Percentiles rank a stretch among this genome's conserved stretches.
Conservation (phyloP, 202 grass and related monocot species). For the Bolboschoenoplectus hybrid region DNA sequence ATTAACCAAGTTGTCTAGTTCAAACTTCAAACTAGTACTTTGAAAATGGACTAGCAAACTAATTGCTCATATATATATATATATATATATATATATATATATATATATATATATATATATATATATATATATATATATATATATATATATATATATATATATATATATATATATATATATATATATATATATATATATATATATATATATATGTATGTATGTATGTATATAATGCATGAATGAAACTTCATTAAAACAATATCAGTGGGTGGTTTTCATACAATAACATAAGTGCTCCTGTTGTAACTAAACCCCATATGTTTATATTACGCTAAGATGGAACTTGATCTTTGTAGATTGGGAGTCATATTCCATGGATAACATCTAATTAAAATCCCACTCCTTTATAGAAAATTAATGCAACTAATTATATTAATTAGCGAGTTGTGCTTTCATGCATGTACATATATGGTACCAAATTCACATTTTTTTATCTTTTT, state of each 20-base stretch:
- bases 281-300: not conserved
- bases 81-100: too few relatives aligned
- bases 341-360: not conserved
- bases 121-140: too few relatives aligned
- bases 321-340: not conserved
- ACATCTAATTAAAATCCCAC: not conserved
- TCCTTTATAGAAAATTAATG: not conserved
- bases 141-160: not conserved
- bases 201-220: too few relatives aligned
- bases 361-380: not conserved
- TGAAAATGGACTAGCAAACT: not conserved
- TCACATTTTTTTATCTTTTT: not conserved
- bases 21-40: not conserved
- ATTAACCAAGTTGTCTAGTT: not conserved
- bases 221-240: not conserved
- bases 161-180: not conserved
- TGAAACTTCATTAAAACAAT: slow-evolving; percentile 1
- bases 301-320: slow-evolving; percentile 13
- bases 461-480: not conserved
- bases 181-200: not conserved
- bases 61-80: not conserved
- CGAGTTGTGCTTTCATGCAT: not conserved
- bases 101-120: too few relatives aligned
- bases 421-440: not conserved
- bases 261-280: slow-evolving; percentile 29